Evolutionary conservation across 176 grass and related monocot species (phyloP).

Genomic region (Carex littledalei): DNA sequence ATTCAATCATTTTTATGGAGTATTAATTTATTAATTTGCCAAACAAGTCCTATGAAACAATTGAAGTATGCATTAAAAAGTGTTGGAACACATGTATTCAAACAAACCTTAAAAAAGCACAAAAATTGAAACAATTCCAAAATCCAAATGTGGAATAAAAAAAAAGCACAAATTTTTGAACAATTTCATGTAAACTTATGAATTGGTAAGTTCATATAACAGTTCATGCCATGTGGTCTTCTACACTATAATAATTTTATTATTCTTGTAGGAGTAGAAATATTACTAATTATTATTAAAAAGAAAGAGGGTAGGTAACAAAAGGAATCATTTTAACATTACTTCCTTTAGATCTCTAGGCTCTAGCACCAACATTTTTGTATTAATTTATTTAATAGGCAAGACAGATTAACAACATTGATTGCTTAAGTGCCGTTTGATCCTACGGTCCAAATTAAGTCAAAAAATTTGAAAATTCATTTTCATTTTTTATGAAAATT

Average conservation of each 20-base stretch:
- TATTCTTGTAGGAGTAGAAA: too few relatives aligned
- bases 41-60: too few relatives aligned
- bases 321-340: neutral
- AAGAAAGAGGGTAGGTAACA: neutral
- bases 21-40: too few relatives aligned
- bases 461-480: neutral
- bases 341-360: neutral
- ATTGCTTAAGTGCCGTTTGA: neutral
- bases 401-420: neutral
- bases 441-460: neutral
- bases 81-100: neutral
- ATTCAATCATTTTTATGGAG: too few relatives aligned
- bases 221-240: too few relatives aligned
- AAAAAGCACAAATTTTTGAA: neutral
- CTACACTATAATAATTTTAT: too few relatives aligned
- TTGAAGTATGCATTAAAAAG: too few relatives aligned
- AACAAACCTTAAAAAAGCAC: neutral
- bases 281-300: too few relatives aligned
- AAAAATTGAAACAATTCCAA: neutral
- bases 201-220: neutral
- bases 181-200: neutral
- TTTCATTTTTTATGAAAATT: neutral
- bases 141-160: neutral
- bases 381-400: neutral
- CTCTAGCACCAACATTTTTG: neutral